phyloP scores from a whole-genome alignment of 2,329 filamentous ascomycete species.

The Apiospora aurea region DNA sequence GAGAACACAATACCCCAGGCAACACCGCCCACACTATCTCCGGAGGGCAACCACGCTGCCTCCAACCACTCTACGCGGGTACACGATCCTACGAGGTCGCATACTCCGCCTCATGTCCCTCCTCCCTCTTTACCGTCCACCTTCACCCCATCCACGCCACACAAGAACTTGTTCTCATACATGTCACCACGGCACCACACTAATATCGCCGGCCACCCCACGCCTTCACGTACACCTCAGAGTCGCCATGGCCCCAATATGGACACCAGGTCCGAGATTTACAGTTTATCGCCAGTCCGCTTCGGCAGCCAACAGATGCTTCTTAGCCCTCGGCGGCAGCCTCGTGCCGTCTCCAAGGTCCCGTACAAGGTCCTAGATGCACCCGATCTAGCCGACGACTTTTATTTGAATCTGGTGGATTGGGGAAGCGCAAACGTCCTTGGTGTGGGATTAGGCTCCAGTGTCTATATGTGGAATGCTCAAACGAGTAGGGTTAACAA shows the following conservation, averaged over 20 bases:
- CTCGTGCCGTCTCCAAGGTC: conserved; percentile 91
- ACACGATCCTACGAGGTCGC: conserved; percentile 74
- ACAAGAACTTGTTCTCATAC: conserved; percentile 97
- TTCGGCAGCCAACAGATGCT: conserved; percentile 94
- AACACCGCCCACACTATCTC: conserved; percentile 67
- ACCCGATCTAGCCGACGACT: conserved; percentile 94
- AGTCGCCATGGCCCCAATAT: conserved; percentile 88
- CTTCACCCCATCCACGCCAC: conserved; percentile 90
- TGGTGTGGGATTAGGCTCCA: conserved; percentile 89
- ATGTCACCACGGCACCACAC: conserved; percentile 77
- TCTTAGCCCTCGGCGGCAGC: conserved; percentile 86
- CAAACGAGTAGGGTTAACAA: conserved; percentile 90
- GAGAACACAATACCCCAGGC: conserved; percentile 87
- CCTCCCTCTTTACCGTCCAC: conserved; percentile 72
- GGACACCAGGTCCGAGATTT: conserved; percentile 89
- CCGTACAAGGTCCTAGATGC: conserved; percentile 98
- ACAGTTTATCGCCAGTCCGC: conserved; percentile 92
- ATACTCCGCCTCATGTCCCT: conserved; percentile 79
- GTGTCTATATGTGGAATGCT: conserved; percentile 99
- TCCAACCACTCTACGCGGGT: conserved; percentile 60
- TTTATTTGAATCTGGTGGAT: conserved; percentile 96
- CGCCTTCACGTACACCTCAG: conserved; percentile 87
- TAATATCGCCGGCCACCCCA: conserved; percentile 79
- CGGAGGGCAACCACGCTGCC: conserved; percentile 60
- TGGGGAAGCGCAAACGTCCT: conserved; percentile 97